phyloP scores from a whole-genome alignment of 768 basidiomycete genomes.

The Suillus discolor region DNA sequence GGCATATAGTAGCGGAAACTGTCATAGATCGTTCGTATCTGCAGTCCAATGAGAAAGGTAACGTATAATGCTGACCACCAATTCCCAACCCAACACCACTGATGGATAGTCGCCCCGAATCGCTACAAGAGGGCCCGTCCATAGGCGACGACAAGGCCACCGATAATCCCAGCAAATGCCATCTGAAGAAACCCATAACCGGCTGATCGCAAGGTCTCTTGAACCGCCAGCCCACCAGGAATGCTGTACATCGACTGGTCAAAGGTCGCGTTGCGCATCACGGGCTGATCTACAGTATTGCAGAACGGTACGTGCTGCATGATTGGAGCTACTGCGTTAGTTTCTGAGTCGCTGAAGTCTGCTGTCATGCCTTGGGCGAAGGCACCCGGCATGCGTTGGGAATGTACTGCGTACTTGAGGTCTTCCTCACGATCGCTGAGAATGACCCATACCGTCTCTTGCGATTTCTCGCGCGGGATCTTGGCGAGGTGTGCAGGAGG shows the following conservation, averaged over 20 bases:
- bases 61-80: conserved; percentile 2
- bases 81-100: not conserved
- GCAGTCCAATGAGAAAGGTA: not conserved
- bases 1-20: conserved; percentile 14
- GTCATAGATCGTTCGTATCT: conserved; percentile 8
- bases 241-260: conserved; percentile 15
- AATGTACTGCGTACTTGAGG: conserved; percentile 33
- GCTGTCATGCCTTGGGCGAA: conserved; percentile 6
- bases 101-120: conserved; percentile 20
- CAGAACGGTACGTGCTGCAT: not conserved
- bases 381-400: conserved; percentile 36
- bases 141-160: conserved; percentile 31
- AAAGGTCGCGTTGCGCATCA: not conserved
- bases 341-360: conserved; percentile 20
- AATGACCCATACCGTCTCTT: conserved; percentile 32
- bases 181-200: conserved; percentile 32
- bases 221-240: not conserved
- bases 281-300: not conserved
- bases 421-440: conserved; percentile 36
- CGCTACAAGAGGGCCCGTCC: conserved; percentile 36
- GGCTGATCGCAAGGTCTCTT: not conserved
- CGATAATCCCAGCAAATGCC: conserved; percentile 32
- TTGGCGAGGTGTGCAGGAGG: conserved; percentile 27
- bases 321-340: not conserved
- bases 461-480: conserved; percentile 20